Evolutionary conservation across 306 rosid species (phyloP).

Genomic region (Fagus crenata): DNA sequence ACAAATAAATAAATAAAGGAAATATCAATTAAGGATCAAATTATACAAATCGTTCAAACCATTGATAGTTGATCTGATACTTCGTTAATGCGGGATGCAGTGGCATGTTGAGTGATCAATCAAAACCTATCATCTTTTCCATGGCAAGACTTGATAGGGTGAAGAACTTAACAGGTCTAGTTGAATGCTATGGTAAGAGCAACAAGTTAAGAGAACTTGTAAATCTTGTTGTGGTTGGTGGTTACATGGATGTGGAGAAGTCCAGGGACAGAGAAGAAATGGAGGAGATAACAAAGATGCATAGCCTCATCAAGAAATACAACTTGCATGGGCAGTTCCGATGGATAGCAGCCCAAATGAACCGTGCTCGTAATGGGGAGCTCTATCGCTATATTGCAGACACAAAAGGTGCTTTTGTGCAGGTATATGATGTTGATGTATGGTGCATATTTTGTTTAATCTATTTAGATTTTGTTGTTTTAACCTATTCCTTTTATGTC

Average conservation of each 20-base stretch:
- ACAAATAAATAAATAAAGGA: too few species aligned
- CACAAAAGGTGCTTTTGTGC: slow-evolving; percentile 79
- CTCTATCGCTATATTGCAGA: slow-evolving; percentile 89
- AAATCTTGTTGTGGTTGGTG: slow-evolving; percentile 82
- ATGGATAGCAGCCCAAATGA: slow-evolving; percentile 85
- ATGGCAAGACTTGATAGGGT: slow-evolving; percentile 87
- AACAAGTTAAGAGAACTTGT: slow-evolving; percentile 75
- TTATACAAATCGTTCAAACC: too few species aligned
- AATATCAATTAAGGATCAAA: too few species aligned
- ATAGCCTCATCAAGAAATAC: slow-evolving; percentile 53
- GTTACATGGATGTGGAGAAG: slow-evolving; percentile 68
- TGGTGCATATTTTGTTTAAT: too few species aligned
- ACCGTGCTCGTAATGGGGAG: slow-evolving; percentile 95
- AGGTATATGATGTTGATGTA: slow-evolving; percentile 45
- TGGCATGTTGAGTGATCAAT: slow-evolving; percentile 60
- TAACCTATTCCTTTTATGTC: neutral
- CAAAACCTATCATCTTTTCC: slow-evolving; percentile 87
- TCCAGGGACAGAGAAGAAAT: slow-evolving; percentile 92
- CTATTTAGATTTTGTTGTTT: too few species aligned
- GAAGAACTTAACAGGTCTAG: slow-evolving; percentile 82
- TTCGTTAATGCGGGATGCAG: slow-evolving; percentile 38
- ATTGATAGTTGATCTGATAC: slow-evolving; percentile 20
- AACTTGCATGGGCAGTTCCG: slow-evolving; percentile 67
- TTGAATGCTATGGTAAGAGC: slow-evolving; percentile 72
- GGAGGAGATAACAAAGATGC: slow-evolving; percentile 91